Evolutionary conservation across 2,329 filamentous ascomycete species (phyloP).

Genomic region (Plenodomus tracheiphilus): DNA sequence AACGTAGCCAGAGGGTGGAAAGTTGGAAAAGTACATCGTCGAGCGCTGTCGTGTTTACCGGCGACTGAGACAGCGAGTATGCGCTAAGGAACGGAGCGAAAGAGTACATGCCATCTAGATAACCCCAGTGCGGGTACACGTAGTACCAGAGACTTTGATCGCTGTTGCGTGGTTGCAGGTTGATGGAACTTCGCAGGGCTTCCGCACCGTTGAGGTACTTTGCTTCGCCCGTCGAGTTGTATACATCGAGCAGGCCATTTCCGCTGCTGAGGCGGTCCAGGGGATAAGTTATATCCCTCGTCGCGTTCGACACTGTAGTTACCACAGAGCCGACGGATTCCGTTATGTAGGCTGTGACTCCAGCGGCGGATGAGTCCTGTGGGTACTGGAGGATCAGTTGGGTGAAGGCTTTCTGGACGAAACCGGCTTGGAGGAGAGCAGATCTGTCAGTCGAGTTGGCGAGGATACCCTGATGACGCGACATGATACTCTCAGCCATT

Average conservation of each 20-base stretch:
- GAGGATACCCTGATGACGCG: conserved; percentile 36
- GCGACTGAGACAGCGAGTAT: conserved; percentile 15
- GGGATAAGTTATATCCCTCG: conserved; percentile 22
- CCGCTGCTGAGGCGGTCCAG: conserved; percentile 40
- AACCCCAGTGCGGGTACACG: conserved; percentile 56
- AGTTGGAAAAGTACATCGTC: conserved; percentile 19
- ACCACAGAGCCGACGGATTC: conserved; percentile 24
- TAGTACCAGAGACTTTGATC: conserved; percentile 44
- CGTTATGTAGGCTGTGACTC: conserved; percentile 13
- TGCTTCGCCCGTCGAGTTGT: conserved; percentile 12
- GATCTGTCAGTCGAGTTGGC: conserved; percentile 19
- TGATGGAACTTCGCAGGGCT: conserved; percentile 28
- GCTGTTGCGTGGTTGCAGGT: conserved; percentile 31
- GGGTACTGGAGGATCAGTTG: conserved; percentile 17
- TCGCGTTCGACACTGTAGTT: conserved; percentile 14
- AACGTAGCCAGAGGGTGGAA: conserved; percentile 51
- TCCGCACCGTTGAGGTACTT: conserved; percentile 12
- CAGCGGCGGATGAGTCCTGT: conserved; percentile 2
- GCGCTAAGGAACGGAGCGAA: conserved; percentile 49
- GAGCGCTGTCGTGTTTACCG: conserved; percentile 9
- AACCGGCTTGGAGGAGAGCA: conserved; percentile 33
- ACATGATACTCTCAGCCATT: conserved; percentile 37
- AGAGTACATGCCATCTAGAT: conserved; percentile 59
- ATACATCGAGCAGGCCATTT: conserved; percentile 25
- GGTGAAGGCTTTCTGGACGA: conserved; percentile 39